phyloP scores from a whole-genome alignment of 2,329 filamentous ascomycete genomes.

The Hypoxylon sp. region DNA sequence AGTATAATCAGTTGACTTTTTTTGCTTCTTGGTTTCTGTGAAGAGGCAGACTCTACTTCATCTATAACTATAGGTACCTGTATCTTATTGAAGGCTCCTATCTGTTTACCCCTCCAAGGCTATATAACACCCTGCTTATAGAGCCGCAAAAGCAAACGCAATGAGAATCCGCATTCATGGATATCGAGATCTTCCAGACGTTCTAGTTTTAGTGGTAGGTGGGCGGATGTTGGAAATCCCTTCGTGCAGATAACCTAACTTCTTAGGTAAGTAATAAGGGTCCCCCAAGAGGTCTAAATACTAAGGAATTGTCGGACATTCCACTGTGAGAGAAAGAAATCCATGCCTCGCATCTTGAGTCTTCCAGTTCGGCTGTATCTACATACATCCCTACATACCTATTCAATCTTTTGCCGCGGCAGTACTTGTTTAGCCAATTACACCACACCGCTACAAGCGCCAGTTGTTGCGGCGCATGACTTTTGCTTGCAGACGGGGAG shows the following conservation, averaged over 20 bases:
- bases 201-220: neutral
- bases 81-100: no score
- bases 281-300: neutral
- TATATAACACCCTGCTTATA: no score
- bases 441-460: slow-evolving; percentile 17
- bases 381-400: neutral
- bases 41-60: no score
- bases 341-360: neutral
- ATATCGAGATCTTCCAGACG: neutral
- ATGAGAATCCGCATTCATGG: neutral
- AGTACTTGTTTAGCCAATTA: slow-evolving; percentile 4
- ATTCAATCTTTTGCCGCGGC: neutral
- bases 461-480: slow-evolving; percentile 26
- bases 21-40: no score
- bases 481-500: slow-evolving; percentile 19
- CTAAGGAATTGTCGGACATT: neutral
- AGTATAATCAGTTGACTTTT: no score
- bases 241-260: neutral
- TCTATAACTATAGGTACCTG: no score
- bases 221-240: neutral
- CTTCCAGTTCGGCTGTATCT: no score
- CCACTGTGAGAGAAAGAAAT: neutral
- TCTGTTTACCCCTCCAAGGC: no score
- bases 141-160: neutral
- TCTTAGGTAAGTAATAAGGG: neutral